Evolutionary conservation across 768 basidiomycete genomes (phyloP), one percentile per base, ranked within the genome.

Genomic region (Tulasnella sp.): DNA sequence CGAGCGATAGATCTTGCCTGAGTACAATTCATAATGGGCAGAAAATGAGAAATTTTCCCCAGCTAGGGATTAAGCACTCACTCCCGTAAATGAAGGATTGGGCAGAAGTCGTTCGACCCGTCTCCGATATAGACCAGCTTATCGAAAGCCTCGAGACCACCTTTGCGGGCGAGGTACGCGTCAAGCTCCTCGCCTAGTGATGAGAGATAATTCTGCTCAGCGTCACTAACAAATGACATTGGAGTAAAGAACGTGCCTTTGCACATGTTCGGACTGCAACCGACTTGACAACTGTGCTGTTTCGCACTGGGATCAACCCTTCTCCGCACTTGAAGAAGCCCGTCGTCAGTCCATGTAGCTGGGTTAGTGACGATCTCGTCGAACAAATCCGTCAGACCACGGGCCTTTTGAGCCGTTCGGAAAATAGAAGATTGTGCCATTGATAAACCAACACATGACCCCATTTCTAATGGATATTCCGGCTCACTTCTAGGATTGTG

Each of bases 211-310:
- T 17, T 11, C 26, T 15, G 9, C 10, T 30, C 56, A 38, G 53
- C 19, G 17, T 58, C 19, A 8, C 3, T 26, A 27, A 2, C 3
- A 44, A 48, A 13, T 27, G 11, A n/a, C 38, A n/a, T 11, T 26
- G 24, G 32, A 29, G 58, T 7, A 49, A 21, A 48, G 19, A 10
- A 65, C 69, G 43, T 19, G 84, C 90, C 91, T 76, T 99, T 99
- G 77, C 96, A 99, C 94, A 99, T 96, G 76, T 99, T 98, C 13
- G 85, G 80, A 59, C 84, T 84, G 75, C 96, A 99, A 4, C 95
- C 95, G 53, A 95, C 78, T 45, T 74, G 75, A 73, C 96, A 99
- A 5, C 67, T 69, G 70, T 98, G 96, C 61, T 91, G 91, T 1
- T 83, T 83, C 1, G 81, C 88, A 21, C 73, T 65, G 10, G 89